Conservation (phyloP, 176 grass and related monocot species). For the Aegilops longissima region DNA sequence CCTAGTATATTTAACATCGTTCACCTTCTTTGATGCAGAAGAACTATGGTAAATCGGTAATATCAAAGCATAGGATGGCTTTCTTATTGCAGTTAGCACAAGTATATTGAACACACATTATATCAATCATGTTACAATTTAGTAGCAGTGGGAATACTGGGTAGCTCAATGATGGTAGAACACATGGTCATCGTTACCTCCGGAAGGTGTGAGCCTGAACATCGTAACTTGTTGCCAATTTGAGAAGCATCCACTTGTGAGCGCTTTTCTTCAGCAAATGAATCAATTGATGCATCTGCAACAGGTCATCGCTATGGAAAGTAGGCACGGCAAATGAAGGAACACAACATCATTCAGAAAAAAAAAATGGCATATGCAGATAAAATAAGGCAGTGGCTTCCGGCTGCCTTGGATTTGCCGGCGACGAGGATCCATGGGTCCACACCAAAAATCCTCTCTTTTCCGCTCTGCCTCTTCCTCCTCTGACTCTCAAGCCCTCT, state of each 20-base stretch:
- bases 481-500: not conserved
- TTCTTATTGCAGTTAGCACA: not conserved
- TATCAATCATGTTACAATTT: no score
- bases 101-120: not conserved
- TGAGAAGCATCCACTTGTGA: not conserved
- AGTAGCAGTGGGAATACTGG: no score
- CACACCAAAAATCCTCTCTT: not conserved
- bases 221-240: not conserved
- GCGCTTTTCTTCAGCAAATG: not conserved
- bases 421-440: not conserved
- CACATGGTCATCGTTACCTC: no score
- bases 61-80: not conserved
- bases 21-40: not conserved
- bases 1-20: not conserved
- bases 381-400: no score
- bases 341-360: no score
- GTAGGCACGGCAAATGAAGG: not conserved
- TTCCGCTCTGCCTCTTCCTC: not conserved
- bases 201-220: not conserved
- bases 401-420: not conserved
- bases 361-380: no score
- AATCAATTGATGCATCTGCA: not conserved
- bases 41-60: not conserved
- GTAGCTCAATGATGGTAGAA: no score
- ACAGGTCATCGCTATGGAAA: not conserved